These are phyloP conservation scores for Paramecium caudatum DNA, from an alignment of 73 alveolate species.

Conservation along the genomic window DNA sequence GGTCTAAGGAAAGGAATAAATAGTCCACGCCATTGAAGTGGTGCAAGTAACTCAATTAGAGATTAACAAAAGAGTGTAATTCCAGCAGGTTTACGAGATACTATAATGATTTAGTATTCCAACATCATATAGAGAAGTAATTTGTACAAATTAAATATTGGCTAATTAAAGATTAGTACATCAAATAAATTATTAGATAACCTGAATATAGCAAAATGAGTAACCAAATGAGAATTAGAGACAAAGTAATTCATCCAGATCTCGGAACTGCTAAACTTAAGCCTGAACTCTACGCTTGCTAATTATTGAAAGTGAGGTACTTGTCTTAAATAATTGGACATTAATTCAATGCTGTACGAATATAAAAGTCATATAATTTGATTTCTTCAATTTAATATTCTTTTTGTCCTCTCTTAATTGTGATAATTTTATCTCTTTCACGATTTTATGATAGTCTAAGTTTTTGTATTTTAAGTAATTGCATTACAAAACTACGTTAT, in stretches of 20 bases:
- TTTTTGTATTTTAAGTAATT: constrained; percentile 46
- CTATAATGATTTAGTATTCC: constrained; percentile 42
- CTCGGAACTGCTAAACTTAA: constrained; percentile 65
- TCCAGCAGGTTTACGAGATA: constrained; percentile 68
- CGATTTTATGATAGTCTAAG: constrained; percentile 34
- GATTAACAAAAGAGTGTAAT: constrained; percentile 62
- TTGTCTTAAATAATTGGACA: constrained; percentile 57
- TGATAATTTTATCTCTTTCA: constrained; percentile 60
- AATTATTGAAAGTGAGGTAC: background rate
- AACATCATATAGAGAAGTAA: constrained; percentile 57
- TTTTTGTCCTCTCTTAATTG: constrained; percentile 40
- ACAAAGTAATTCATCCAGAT: constrained; percentile 58
- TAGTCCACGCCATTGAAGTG: constrained; percentile 52
- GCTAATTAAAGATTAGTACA: constrained; percentile 49
- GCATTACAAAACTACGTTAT: constrained; percentile 58
- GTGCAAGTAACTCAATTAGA: constrained; percentile 52
- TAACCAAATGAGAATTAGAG: constrained; percentile 11
- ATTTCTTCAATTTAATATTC: constrained; percentile 70
- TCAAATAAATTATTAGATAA: constrained; percentile 50
- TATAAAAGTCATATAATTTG: constrained; percentile 49
- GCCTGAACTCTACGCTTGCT: constrained; percentile 60
- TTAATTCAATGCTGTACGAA: constrained; percentile 56
- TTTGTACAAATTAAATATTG: constrained; percentile 38
- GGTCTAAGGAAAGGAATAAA: constrained; percentile 55
- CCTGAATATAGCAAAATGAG: constrained; percentile 20